Evolutionary conservation across 441 rosid genomes (phyloP), one percentile per base, ranked within the genome.

Genomic region (Euphorbia neoarborescens): DNA sequence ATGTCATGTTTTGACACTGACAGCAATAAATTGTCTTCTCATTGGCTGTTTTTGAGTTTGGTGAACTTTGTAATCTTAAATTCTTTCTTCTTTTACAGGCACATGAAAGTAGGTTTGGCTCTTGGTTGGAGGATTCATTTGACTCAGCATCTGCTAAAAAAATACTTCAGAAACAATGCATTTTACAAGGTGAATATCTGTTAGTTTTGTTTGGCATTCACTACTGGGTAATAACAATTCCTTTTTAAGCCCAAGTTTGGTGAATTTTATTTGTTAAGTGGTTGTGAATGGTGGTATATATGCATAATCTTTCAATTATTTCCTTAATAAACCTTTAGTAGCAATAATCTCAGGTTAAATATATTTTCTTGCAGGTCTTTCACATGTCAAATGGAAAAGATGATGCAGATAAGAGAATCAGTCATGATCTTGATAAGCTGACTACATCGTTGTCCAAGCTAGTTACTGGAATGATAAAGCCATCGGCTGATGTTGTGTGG

Each of bases 391-490:
- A 85, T 79, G 84, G 83, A 87, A 85, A 79, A 58, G 81, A 90
- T 73, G 99, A 95, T 84, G 98, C 97, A 5, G 99, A 95, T 80
- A 98, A 95, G 82, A 85, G 99, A 82, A 82, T 95, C 62, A 95
- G 98, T 66, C 88, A 88, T 65, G 99, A 95, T 86, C 87, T 95
- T 59, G 99, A 92, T 73, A 95, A 92, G 81, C 81, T 95, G 75
- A 86, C 98, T 35, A 66, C 84, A 22, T 96, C 90, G 77, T 83
- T 95, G 72, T 86, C 99, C 37, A 96, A 96, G 68, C 76, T 95
- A 59, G 94, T 95, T 59, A 92, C 99, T 70, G 99, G 98, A 80
- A 88, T 92, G 99, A 98, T 95, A 56, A 93, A 95, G 90, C 99
- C 99, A 75, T 86, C 87, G 22, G 97, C 93, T 70, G 97, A 95